phyloP scores from a whole-genome alignment of 2,329 filamentous ascomycete genomes.

The Pyricularia grisea region DNA sequence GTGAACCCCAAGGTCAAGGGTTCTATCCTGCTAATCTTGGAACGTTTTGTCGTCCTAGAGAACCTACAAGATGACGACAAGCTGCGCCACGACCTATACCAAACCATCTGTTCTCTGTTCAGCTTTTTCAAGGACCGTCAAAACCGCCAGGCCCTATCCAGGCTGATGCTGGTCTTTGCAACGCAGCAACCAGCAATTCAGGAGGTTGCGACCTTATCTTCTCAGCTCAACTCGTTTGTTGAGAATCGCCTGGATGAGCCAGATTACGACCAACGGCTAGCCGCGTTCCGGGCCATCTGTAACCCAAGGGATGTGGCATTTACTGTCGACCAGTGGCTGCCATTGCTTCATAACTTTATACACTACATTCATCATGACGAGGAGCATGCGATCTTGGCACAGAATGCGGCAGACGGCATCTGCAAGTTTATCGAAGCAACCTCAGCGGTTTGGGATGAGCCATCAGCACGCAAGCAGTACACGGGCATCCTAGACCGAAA shows the following conservation, averaged over 20 bases:
- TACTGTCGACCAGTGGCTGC: constrained; percentile 70
- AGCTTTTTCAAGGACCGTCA: constrained; percentile 79
- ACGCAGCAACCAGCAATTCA: constrained; percentile 49
- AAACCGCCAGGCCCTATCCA: constrained; percentile 65
- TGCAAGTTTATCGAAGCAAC: constrained; percentile 66
- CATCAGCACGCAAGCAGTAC: constrained; percentile 35
- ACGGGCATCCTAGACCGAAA: constrained; percentile 50
- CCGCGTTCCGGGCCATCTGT: constrained; percentile 67
- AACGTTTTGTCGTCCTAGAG: constrained; percentile 67
- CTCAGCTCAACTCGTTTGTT: constrained; percentile 72
- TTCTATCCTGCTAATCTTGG: constrained; percentile 67
- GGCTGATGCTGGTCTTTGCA: constrained; percentile 64
- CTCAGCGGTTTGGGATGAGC: constrained; percentile 27
- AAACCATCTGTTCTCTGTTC: constrained; percentile 71
- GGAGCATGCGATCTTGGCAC: constrained; percentile 72
- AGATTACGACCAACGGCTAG: constrained; percentile 74
- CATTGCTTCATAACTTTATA: constrained; percentile 79
- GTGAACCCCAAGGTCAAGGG: constrained; percentile 80
- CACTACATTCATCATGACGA: constrained; percentile 81
- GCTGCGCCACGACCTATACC: constrained; percentile 58
- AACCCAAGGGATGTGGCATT: constrained; percentile 48
- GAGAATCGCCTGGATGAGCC: constrained; percentile 68
- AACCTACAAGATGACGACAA: constrained; percentile 43
- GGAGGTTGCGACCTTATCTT: constrained; percentile 60
- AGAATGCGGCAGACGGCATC: constrained; percentile 73